Evolutionary conservation across 306 rosid species (phyloP).

Genomic region (Carpinus fangiana): DNA sequence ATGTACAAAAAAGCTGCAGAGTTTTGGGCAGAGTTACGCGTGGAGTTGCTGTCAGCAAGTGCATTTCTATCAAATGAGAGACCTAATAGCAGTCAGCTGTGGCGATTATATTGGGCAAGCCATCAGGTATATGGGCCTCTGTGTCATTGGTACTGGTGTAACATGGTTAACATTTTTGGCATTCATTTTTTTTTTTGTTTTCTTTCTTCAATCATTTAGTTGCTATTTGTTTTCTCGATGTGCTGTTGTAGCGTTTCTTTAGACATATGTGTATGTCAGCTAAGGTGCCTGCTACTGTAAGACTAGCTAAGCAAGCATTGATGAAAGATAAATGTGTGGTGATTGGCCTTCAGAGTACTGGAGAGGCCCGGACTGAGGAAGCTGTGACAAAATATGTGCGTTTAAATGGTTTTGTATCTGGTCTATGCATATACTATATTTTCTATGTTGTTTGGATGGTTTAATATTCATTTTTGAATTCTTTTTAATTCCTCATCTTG

Average conservation of each 20-base stretch:
- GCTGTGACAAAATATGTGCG: conserved; percentile 96
- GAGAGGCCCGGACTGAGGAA: conserved; percentile 99
- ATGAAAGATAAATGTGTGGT: conserved; percentile 81
- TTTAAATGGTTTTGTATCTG: conserved; percentile 30
- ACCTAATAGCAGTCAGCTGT: conserved; percentile 80
- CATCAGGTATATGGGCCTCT: conserved; percentile 69
- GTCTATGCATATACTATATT: conserved; percentile 20
- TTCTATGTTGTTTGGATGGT: conserved; percentile 11
- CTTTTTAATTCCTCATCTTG: conserved; percentile 19
- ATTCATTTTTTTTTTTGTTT: background rate
- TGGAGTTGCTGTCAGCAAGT: conserved; percentile 76
- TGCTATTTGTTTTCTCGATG: conserved; percentile 26
- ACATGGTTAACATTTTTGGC: background rate
- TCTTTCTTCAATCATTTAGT: conserved; percentile 21
- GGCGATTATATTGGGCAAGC: conserved; percentile 99
- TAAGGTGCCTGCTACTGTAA: conserved; percentile 93
- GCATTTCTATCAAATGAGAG: conserved; percentile 63
- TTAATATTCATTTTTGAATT: conserved; percentile 15
- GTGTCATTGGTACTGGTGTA: background rate
- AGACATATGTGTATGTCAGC: conserved; percentile 99
- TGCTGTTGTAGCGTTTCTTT: conserved; percentile 85
- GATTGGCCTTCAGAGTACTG: conserved; percentile 99
- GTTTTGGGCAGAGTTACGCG: conserved; percentile 91
- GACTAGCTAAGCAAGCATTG: conserved; percentile 86
- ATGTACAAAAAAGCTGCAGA: conserved; percentile 89